These are phyloP conservation scores for Volvox carteri DNA, from an alignment of 163 green algal species.

Conservation along the genomic window DNA sequence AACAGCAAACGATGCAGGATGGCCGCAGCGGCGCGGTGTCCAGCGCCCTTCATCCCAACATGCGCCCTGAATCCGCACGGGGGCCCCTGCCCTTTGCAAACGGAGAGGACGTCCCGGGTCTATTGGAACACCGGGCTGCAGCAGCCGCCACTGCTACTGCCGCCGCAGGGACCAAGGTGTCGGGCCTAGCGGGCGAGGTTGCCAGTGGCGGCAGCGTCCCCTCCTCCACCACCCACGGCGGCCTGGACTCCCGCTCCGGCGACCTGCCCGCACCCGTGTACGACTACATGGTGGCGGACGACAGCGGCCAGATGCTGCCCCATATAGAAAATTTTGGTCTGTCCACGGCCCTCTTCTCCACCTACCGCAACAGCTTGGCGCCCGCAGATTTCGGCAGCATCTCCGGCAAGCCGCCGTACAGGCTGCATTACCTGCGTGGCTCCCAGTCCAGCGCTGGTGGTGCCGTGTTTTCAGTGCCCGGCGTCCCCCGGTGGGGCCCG, in stretches of 20 bases:
- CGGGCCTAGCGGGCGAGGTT: not conserved
- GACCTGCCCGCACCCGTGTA: constrained; percentile 1
- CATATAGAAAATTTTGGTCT: constrained; percentile 5
- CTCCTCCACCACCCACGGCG: not conserved
- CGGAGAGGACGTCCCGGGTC: too few species aligned
- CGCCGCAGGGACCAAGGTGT: not conserved
- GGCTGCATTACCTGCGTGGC: not conserved
- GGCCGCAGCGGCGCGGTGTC: not conserved
- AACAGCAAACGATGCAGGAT: not conserved
- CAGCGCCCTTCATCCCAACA: too few species aligned
- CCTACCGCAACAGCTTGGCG: not conserved
- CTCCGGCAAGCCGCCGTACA: not conserved
- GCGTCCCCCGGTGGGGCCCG: not conserved
- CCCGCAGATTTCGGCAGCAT: constrained; percentile 7
- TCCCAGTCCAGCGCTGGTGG: not conserved
- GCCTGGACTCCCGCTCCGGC: not conserved
- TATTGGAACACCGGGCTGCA: too few species aligned
- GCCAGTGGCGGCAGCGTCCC: not conserved
- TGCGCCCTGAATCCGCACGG: too few species aligned
- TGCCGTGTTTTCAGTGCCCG: not conserved
- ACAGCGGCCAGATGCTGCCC: not conserved
- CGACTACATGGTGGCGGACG: constrained; percentile 37
- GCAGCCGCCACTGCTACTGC: too few species aligned
- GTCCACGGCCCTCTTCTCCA: constrained; percentile 19
- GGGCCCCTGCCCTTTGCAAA: too few species aligned